Percentiles rank a stretch among this genome's conserved stretches.
Evolutionary conservation across 768 basidiomycete species (phyloP).

Genomic region (Kwoniella europaea): DNA sequence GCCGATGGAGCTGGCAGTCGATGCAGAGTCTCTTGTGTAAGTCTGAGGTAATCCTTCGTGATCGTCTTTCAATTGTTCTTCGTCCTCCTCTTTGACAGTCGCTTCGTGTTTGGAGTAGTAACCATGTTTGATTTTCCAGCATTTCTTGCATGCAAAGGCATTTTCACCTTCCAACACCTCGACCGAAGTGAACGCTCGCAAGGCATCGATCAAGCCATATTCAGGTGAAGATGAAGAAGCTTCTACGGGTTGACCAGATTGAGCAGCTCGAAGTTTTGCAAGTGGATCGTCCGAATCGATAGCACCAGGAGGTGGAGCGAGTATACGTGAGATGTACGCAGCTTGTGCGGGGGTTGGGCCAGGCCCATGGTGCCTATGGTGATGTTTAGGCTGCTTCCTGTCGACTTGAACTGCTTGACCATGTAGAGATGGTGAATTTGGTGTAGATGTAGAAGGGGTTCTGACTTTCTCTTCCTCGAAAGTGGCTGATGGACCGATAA

Average conservation of each 20-base stretch:
- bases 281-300: slow-evolving; percentile 44
- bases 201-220: slow-evolving; percentile 66
- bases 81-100: slow-evolving; percentile 48
- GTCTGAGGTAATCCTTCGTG: neutral
- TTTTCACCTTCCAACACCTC: slow-evolving; percentile 93
- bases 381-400: neutral
- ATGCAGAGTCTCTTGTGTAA: slow-evolving; percentile 7
- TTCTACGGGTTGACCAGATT: slow-evolving; percentile 28
- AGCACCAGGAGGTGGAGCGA: slow-evolving; percentile 38
- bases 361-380: slow-evolving; percentile 26
- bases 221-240: slow-evolving; percentile 19
- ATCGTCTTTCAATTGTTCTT: slow-evolving; percentile 35
- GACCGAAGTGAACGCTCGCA: slow-evolving; percentile 88
- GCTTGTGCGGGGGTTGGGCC: slow-evolving; percentile 56
- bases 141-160: slow-evolving; percentile 87
- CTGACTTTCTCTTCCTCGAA: slow-evolving; percentile 4
- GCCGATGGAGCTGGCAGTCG: slow-evolving; percentile 1
- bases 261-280: slow-evolving; percentile 43
- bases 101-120: slow-evolving; percentile 59
- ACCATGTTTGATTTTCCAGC: slow-evolving; percentile 81
- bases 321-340: slow-evolving; percentile 57
- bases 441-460: slow-evolving; percentile 12
- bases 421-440: slow-evolving; percentile 11
- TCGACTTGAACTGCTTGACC: neutral
- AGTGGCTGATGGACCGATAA: slow-evolving; percentile 8